Base-by-base conservation (phyloP, 1,284 basidiomycete species). In the Acaromyces ingoldii region DNA sequence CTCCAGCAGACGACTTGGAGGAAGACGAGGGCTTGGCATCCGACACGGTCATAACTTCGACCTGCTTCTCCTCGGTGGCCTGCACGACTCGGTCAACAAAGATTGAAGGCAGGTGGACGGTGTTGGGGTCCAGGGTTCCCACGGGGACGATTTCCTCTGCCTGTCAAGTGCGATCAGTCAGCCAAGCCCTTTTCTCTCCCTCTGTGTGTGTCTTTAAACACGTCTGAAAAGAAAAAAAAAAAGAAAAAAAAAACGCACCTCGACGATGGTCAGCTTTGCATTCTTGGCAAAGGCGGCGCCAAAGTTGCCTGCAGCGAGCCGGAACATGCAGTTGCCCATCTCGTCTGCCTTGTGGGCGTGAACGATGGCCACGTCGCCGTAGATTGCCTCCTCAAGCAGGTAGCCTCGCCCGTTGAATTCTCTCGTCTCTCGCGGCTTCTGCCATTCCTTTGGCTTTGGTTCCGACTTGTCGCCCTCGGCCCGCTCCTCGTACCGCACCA, bases 311-410 rank as follows among this genome's bases (percentile, higher is more conserved):
- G 71, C 70, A 13, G 70, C 65, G 42, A 62, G 72, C 63, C 76
- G 58, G 74, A 79, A 79, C 3, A 76, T 57, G 49, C 76, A 76
- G 61, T 79, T 79, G 19, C 78, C 78, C 41, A 74, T 72, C 74
- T 91, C 89, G 73, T 97, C 93, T 11, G 85, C 92, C 78, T 95
- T 96, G 91, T 91, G 95, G 6, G 91, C 93, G 54, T 86, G 82
- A 41, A 98, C 79, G 73, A 97, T 86, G 22, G 91, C 92, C 49
- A 90, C 84, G 76, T 91, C 89, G 25, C 88, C 91, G 36, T 84
- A 80, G 67, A 96, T 85, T 6, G 89, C 85, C 22, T 87, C 84
- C 77, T 98, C 92, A 67, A 96, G 80, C 34, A 97, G 80, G 78
- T 86, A 96, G 74, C 83, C 81, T 68, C 86, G 83, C 21, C 90